Conservation (phyloP, 2,329 filamentous ascomycete species). For the Seiridium cupressi region DNA sequence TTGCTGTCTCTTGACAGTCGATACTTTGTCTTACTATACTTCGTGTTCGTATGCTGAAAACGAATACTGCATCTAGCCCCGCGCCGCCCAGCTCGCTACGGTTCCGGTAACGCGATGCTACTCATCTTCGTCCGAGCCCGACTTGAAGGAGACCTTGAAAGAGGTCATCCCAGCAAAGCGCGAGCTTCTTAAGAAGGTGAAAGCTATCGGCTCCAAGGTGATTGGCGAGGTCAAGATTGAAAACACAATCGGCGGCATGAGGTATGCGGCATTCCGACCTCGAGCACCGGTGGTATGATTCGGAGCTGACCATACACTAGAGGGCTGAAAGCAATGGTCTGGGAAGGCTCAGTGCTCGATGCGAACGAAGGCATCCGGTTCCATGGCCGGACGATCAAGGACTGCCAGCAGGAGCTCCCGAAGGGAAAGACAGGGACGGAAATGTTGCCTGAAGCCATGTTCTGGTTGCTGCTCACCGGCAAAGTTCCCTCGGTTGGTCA, state of each 20-base stretch:
- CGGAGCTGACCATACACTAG: constrained; percentile 20
- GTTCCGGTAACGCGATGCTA: constrained; percentile 53
- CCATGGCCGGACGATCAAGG: constrained; percentile 96
- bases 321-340: constrained; percentile 96
- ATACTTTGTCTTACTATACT: not conserved
- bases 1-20: no score
- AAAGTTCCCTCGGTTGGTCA: constrained; percentile 82
- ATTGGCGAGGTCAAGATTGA: constrained; percentile 92
- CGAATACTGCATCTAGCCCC: constrained; percentile 20
- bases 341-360: constrained; percentile 97
- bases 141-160: constrained; percentile 84
- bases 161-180: constrained; percentile 87
- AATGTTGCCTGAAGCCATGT: constrained; percentile 99
- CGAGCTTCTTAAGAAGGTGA: constrained; percentile 91
- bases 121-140: constrained; percentile 75
- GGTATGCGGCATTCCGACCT: constrained; percentile 31
- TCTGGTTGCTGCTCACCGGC: constrained; percentile 95
- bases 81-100: constrained; percentile 24
- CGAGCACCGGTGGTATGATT: not conserved
- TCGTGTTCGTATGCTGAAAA: not conserved
- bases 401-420: constrained; percentile 90
- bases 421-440: constrained; percentile 91
- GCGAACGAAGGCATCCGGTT: constrained; percentile 97
- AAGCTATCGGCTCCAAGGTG: constrained; percentile 76
- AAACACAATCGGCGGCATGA: constrained; percentile 95